Evolutionary conservation across 768 basidiomycete genomes (phyloP).

Genomic region (Phlebiopsis flavidoalba): DNA sequence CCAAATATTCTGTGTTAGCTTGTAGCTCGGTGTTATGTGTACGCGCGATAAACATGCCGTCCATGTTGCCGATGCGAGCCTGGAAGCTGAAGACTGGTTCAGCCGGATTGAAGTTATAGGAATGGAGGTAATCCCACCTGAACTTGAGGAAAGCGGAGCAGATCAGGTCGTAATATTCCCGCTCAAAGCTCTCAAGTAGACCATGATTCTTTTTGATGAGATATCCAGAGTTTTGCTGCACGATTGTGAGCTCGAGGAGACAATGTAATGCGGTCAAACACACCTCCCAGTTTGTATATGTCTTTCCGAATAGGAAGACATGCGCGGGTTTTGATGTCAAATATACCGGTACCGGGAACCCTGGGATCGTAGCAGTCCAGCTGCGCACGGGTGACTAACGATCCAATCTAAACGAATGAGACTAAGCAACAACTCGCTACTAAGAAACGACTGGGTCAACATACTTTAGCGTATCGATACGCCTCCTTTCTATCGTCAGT

Average conservation of each 20-base stretch:
- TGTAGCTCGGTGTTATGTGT: slow-evolving; percentile 84
- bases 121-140: slow-evolving; percentile 39
- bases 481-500: slow-evolving; percentile 52
- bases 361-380: slow-evolving; percentile 80
- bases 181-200: slow-evolving; percentile 74
- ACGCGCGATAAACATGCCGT: slow-evolving; percentile 85
- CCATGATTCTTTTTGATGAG: slow-evolving; percentile 63
- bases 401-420: slow-evolving; percentile 37
- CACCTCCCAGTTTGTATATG: slow-evolving; percentile 75
- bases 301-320: slow-evolving; percentile 82
- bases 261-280: background rate
- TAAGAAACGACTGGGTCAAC: slow-evolving; percentile 12
- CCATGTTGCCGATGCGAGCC: slow-evolving; percentile 95
- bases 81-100: slow-evolving; percentile 61
- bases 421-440: background rate
- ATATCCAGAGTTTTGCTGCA: slow-evolving; percentile 76
- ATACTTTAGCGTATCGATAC: slow-evolving; percentile 81
- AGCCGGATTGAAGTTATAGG: background rate
- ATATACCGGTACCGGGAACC: slow-evolving; percentile 86
- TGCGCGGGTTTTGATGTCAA: slow-evolving; percentile 95
- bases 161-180: slow-evolving; percentile 92
- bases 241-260: background rate
- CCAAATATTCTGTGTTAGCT: slow-evolving; percentile 89
- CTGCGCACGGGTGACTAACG: slow-evolving; percentile 91
- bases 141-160: slow-evolving; percentile 95